Conservation (phyloP, 2,329 filamentous ascomycete species). For the Penicillium sp. region DNA sequence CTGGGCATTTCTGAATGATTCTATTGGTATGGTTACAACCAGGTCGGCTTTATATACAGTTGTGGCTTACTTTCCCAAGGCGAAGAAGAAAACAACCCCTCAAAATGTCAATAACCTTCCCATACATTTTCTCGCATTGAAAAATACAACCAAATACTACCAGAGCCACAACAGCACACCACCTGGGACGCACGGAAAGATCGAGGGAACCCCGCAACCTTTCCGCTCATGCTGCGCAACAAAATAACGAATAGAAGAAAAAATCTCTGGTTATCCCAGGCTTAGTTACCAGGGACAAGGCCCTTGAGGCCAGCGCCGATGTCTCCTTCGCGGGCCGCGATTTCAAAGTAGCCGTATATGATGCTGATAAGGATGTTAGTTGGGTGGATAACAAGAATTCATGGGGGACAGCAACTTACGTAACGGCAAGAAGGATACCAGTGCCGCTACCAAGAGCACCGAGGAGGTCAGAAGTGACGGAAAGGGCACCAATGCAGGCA, state of each 20-base stretch:
- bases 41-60: slow-evolving; percentile 34
- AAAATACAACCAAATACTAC: slow-evolving; percentile 22
- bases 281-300: slow-evolving; percentile 60
- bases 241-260: slow-evolving; percentile 26
- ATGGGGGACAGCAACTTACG: slow-evolving; percentile 66
- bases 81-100: slow-evolving; percentile 14
- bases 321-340: slow-evolving; percentile 97
- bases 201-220: slow-evolving; percentile 25
- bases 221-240: slow-evolving; percentile 40
- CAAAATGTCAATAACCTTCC: slow-evolving; percentile 20
- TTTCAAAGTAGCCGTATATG: slow-evolving; percentile 99
- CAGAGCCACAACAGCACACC: slow-evolving; percentile 32
- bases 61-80: slow-evolving; percentile 25
- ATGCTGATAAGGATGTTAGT: slow-evolving; percentile 64
- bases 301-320: slow-evolving; percentile 74
- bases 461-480: slow-evolving; percentile 92
- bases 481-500: slow-evolving; percentile 97
- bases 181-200: slow-evolving; percentile 33
- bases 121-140: slow-evolving; percentile 22
- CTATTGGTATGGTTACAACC: slow-evolving; percentile 43
- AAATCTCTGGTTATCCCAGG: slow-evolving; percentile 18
- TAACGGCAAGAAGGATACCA: slow-evolving; percentile 96
- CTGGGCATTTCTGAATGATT: slow-evolving; percentile 32
- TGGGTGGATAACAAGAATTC: slow-evolving; percentile 1
- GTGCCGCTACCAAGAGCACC: slow-evolving; percentile 96